Evolutionary conservation across 2,329 filamentous ascomycete genomes (phyloP), one percentile per base, ranked within the genome.

Genomic region (Colletotrichum sp.): DNA sequence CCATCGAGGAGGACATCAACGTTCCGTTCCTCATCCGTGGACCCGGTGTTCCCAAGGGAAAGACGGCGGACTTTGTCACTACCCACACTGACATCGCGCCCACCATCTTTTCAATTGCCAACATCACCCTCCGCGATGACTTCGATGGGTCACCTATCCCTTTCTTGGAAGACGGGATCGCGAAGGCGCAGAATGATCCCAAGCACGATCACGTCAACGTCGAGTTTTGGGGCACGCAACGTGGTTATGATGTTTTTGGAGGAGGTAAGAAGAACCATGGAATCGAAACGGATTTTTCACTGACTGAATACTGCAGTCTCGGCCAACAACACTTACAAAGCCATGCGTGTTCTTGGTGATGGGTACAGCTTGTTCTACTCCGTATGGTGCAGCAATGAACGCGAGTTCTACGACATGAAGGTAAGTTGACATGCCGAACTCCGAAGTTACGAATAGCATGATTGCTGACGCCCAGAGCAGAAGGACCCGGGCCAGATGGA

Each of bases 301-400:
- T 70, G 21, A 63, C 34, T 8, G 18, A 16, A 13, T 3, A 18
- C 3, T 39, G 1, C 15, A 76, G 26, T 79, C 8, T 69, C 80
- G 5, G 59, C 69, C 4, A 87, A 88, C 75, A 92, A 93, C 78
- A 93, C 91, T 0, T 93, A 93, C 85, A 93, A 93, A 82, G 88
- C 87, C 0, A 78, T 92, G 24, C 87, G 91, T n/a, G 82, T 93
- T 8, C 85, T 91, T 6, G 84, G 88, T 1, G 81, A 87, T 3
- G 82, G 84, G 6, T 94, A 94, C 79, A 91, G 89, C 79, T 81
- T 94, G 7, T 91, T 92, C 76, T 95, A 95, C 79, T 89, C 91
- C 0, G 91, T 94, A 0, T 95, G 93, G 92, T 95, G 93, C 80
- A 93, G 85, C 16, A 91, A 92, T 68, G 92, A 94, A 79, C 90